phyloP scores from a whole-genome alignment of 331 rosid genomes.

The Quercus tomentella region DNA sequence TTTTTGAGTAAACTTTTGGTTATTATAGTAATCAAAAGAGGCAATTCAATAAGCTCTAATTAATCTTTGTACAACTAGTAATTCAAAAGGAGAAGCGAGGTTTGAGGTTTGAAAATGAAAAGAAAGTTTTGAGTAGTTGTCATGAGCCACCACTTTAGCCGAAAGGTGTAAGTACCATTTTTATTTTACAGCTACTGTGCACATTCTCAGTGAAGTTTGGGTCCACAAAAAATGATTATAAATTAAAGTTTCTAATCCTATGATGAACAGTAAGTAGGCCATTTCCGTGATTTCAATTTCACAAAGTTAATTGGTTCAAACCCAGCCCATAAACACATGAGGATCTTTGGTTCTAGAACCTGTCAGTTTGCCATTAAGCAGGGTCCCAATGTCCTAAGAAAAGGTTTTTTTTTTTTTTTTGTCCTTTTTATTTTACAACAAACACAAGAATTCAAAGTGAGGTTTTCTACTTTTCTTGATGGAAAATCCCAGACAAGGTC shows the following conservation, averaged over 20 bases:
- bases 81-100: not conserved
- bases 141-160: conserved; percentile 4
- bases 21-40: not conserved
- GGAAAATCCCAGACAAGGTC: no score
- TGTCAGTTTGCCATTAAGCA: not conserved
- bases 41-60: no score
- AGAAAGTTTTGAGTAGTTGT: not conserved
- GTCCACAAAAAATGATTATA: not conserved
- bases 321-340: not conserved
- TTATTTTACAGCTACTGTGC: not conserved
- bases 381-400: no score
- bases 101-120: not conserved
- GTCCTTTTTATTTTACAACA: no score
- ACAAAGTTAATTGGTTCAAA: not conserved
- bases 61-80: not conserved
- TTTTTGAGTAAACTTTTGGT: not conserved
- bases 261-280: not conserved
- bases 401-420: no score
- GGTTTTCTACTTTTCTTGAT: no score
- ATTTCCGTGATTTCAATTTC: no score
- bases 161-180: conserved; percentile 18
- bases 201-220: not conserved
- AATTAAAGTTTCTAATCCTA: not conserved
- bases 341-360: no score
- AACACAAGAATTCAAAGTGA: no score